Percentiles rank a stretch among this genome's conserved stretches.
phyloP scores from a whole-genome alignment of 1,284 basidiomycete species.

The Ganoderma sp. region DNA sequence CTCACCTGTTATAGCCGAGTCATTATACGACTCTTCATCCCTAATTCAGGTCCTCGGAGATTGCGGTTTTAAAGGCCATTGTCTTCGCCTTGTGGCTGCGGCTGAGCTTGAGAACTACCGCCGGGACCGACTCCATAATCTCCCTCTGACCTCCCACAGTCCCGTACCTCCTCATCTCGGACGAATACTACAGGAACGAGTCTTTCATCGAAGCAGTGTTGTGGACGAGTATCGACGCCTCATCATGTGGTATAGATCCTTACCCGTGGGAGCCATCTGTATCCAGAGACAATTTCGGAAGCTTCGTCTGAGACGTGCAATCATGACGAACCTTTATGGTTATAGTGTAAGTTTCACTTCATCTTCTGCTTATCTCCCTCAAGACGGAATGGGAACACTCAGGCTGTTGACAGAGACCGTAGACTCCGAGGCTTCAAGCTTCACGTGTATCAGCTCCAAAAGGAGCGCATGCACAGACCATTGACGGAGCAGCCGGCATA shows the following conservation, averaged over 20 bases:
- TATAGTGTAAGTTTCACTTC: neutral
- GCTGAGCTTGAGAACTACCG: neutral
- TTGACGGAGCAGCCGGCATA: neutral
- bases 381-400: neutral
- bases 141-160: neutral
- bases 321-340: neutral
- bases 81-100: neutral
- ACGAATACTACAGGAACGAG: neutral
- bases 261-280: neutral
- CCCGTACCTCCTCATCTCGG: neutral
- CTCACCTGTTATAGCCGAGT: neutral
- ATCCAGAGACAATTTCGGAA: neutral
- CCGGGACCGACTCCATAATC: neutral
- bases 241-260: neutral
- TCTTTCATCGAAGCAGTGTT: neutral
- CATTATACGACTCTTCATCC: neutral
- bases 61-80: neutral
- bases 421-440: neutral
- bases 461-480: conserved; percentile 1
- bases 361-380: neutral
- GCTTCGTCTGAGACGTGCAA: neutral
- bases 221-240: neutral
- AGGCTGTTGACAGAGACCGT: neutral
- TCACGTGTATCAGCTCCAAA: neutral
- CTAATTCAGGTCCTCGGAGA: neutral